Evolutionary conservation across 129 eudicot genomes (phyloP).

Genomic region (Helichrysum umbraculigerum): DNA sequence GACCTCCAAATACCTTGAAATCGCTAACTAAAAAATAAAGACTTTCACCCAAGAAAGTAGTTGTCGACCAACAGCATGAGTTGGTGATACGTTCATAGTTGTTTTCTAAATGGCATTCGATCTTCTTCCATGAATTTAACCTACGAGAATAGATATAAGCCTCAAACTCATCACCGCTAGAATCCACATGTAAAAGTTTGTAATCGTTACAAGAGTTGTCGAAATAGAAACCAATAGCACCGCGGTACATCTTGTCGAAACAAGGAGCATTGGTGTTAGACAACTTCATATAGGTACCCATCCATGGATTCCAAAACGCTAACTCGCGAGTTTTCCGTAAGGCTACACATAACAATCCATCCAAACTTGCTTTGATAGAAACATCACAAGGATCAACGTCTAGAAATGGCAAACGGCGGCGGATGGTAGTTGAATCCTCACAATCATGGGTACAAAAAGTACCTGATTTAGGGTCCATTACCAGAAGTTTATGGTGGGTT

Average conservation of each 20-base stretch:
- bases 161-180: not conserved
- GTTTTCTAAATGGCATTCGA: not conserved
- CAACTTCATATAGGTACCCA: not conserved
- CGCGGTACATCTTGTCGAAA: not conserved
- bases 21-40: not conserved
- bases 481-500: too few relatives aligned
- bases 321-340: not conserved
- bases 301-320: not conserved
- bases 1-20: not conserved
- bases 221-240: not conserved
- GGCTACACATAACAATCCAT: not conserved
- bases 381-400: too few relatives aligned
- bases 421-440: too few relatives aligned
- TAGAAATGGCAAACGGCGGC: too few relatives aligned
- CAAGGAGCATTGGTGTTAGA: not conserved
- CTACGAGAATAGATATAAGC: not conserved
- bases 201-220: not conserved
- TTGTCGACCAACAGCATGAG: not conserved
- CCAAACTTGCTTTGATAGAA: not conserved
- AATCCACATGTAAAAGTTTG: not conserved
- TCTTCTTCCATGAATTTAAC: not conserved
- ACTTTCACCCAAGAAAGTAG: not conserved
- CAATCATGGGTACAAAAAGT: too few relatives aligned
- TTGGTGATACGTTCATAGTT: not conserved
- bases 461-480: too few relatives aligned